Percentiles rank a stretch among this genome's conserved stretches.
phyloP scores from a whole-genome alignment of 352 stramenopile species.

The Globisporangium camurandrum region DNA sequence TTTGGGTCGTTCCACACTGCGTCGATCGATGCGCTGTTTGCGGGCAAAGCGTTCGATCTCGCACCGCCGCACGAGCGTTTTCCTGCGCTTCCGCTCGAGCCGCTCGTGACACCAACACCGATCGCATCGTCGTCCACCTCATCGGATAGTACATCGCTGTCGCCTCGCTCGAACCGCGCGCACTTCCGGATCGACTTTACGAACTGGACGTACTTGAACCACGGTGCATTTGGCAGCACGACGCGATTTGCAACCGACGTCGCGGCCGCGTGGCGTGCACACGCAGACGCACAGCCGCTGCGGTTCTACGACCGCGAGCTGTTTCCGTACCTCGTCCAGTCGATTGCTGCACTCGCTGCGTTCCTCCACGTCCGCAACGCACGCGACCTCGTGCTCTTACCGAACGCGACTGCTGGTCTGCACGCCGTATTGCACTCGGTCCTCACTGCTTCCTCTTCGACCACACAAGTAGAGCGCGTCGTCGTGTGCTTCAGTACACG shows the following conservation, averaged over 20 bases:
- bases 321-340: slow-evolving; percentile 82
- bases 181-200: slow-evolving; percentile 51
- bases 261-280: slow-evolving; percentile 63
- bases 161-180: slow-evolving; percentile 15
- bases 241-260: slow-evolving; percentile 59
- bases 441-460: slow-evolving; percentile 3
- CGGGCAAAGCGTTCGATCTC: slow-evolving; percentile 6
- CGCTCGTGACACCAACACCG: neutral
- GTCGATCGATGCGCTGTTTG: slow-evolving; percentile 49
- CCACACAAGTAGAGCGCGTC: slow-evolving; percentile 25
- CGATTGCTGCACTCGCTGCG: slow-evolving; percentile 61
- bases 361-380: slow-evolving; percentile 50
- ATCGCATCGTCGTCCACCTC: neutral
- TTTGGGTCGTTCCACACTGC: slow-evolving; percentile 78
- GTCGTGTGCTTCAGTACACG: slow-evolving; percentile 75
- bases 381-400: slow-evolving; percentile 66
- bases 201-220: slow-evolving; percentile 91
- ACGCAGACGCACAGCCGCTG: slow-evolving; percentile 86
- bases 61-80: slow-evolving; percentile 13
- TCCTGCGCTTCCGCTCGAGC: slow-evolving; percentile 9
- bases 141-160: neutral
- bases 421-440: slow-evolving; percentile 77
- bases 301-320: slow-evolving; percentile 90
- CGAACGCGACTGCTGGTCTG: slow-evolving; percentile 87
- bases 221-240: slow-evolving; percentile 89